These are phyloP conservation scores for Pyronema omphalodes DNA, from an alignment of 495 filamentous ascomycete species.

Conservation along the genomic window DNA sequence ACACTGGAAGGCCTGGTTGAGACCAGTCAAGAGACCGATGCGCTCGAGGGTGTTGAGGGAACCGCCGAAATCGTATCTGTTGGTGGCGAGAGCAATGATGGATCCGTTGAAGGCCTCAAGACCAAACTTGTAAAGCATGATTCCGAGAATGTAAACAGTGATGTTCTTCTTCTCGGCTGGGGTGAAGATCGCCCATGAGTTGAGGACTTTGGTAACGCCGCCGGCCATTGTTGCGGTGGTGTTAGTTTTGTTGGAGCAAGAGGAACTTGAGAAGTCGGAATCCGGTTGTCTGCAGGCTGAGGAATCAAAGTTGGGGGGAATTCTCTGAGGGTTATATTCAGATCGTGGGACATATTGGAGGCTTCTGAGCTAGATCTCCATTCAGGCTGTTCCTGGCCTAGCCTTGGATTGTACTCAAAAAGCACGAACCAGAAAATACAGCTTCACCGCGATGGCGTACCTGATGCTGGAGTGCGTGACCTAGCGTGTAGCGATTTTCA, in stretches of 20 bases:
- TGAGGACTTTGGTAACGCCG: not conserved
- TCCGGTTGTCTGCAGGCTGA: too few species aligned
- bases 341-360: too few species aligned
- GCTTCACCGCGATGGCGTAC: too few species aligned
- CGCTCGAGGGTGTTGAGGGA: slow-evolving; percentile 27
- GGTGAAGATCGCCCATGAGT: slow-evolving; percentile 7
- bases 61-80: slow-evolving; percentile 30
- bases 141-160: slow-evolving; percentile 27
- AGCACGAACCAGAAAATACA: too few species aligned
- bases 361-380: too few species aligned
- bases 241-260: not conserved
- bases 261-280: too few species aligned
- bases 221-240: not conserved
- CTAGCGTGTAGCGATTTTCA: too few species aligned
- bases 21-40: slow-evolving; percentile 28
- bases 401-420: too few species aligned
- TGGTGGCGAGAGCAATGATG: slow-evolving; percentile 29
- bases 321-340: too few species aligned
- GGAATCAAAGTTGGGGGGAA: too few species aligned
- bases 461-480: too few species aligned
- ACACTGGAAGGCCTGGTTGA: slow-evolving; percentile 32
- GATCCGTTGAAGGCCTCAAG: slow-evolving; percentile 32
- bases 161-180: slow-evolving; percentile 22
- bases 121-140: slow-evolving; percentile 32
- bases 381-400: too few species aligned